Evolutionary conservation across 495 filamentous ascomycete genomes (phyloP).

Genomic region (Parachaetomium inaequale): DNA sequence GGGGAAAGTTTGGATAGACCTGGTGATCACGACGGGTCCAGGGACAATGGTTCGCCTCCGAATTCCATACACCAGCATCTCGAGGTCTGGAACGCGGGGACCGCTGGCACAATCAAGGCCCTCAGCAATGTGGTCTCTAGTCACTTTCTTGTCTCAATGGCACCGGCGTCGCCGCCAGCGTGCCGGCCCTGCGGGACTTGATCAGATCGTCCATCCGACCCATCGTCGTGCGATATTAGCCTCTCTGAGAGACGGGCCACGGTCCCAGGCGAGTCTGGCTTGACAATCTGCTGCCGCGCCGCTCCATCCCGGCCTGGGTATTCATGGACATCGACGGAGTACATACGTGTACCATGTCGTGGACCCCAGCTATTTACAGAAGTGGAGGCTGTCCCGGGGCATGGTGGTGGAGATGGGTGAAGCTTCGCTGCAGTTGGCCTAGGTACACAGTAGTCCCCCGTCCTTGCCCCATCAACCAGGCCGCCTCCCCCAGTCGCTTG

Average conservation of each 20-base stretch:
- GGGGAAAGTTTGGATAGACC: constrained; percentile 32
- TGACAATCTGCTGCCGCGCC: constrained; percentile 30
- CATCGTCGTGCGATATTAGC: constrained; percentile 24
- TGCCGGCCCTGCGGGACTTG: too few relatives aligned
- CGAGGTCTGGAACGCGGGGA: background rate
- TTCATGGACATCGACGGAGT: constrained; percentile 2
- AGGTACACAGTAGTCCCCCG: too few relatives aligned
- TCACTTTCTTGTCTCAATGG: background rate
- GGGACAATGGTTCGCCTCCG: constrained; percentile 16
- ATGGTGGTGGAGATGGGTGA: constrained; percentile 25
- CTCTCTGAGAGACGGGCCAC: constrained; percentile 21
- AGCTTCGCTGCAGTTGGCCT: constrained; percentile 24
- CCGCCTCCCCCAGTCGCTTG: constrained; percentile 18
- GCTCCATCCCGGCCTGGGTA: constrained; percentile 16
- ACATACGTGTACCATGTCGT: background rate
- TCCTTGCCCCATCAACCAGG: constrained; percentile 3
- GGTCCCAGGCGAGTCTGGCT: constrained; percentile 22
- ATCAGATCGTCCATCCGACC: too few relatives aligned
- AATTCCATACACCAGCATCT: background rate
- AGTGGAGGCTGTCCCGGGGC: constrained; percentile 26
- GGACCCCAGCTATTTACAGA: constrained; percentile 26
- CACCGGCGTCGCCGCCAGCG: background rate
- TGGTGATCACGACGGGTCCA: constrained; percentile 19
- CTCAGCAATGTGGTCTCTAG: background rate
- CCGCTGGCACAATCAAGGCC: background rate